A percentile compares a stretch with the other conserved stretches of the same genome.
Evolutionary conservation across 1,284 basidiomycete genomes (phyloP).

Genomic region (Rhodotorula sp.): DNA sequence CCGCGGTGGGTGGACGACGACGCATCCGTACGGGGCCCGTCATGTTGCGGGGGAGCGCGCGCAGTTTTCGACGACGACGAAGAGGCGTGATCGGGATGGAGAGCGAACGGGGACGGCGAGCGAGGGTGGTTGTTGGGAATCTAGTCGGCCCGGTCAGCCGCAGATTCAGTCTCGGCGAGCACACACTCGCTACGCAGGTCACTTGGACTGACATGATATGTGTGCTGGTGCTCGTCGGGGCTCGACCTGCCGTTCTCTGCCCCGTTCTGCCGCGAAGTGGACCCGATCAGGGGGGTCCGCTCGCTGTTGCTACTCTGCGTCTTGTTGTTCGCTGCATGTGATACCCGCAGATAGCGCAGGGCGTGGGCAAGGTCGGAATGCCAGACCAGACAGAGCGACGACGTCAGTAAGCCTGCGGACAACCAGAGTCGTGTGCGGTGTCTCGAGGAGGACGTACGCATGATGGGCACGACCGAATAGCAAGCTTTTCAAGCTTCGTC

Average conservation of each 20-base stretch:
- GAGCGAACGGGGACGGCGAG: not conserved
- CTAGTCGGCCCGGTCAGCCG: slow-evolving; percentile 16
- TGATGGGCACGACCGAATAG: too few relatives aligned
- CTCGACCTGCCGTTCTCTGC: not conserved
- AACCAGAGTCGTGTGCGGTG: too few relatives aligned
- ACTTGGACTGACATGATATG: slow-evolving; percentile 2
- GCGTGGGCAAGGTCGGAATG: too few relatives aligned
- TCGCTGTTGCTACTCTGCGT: slow-evolving; percentile 8
- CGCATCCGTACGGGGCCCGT: too few relatives aligned
- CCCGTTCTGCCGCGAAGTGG: not conserved
- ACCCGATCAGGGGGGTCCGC: slow-evolving; percentile 19
- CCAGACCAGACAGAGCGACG: too few relatives aligned
- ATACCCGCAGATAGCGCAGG: too few relatives aligned
- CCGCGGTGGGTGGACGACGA: not conserved
- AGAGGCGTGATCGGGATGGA: not conserved
- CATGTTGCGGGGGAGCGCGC: not conserved
- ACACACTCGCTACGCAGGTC: too few relatives aligned
- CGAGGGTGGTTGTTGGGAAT: slow-evolving; percentile 36
- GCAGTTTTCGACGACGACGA: not conserved
- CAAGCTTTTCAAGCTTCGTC: too few relatives aligned
- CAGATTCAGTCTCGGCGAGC: too few relatives aligned
- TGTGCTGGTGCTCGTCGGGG: not conserved
- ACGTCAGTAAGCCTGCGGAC: too few relatives aligned
- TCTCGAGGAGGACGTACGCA: too few relatives aligned
- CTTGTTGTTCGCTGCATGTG: not conserved